Base-by-base conservation (phyloP, 2,329 filamentous ascomycete species). In the Orbilia javanica region DNA sequence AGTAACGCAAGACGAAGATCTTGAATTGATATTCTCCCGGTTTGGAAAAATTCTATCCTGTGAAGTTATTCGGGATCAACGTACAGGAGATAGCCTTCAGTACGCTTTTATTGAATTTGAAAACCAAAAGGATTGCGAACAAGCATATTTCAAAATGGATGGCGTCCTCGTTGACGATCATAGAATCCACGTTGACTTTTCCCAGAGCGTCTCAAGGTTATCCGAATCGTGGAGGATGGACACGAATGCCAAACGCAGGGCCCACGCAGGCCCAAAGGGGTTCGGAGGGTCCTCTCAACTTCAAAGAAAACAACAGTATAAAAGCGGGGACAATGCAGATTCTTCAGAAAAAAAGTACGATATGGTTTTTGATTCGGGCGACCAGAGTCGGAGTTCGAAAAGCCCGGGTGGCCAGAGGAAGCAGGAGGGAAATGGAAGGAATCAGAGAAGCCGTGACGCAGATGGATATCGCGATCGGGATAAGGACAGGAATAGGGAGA, bases 61-160 rank as follows among this genome's bases (percentile, higher is more conserved):
- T 83, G 96, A 99, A 85, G 93, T 99, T 36, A 97, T 99, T 79
- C 89, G 95, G 60, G 96, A 99, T 84, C 93, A 92, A 83, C 93
- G 93, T 82, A 97, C 95, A 0, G 94, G 94, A 3, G 96, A 99
- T 85, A 97, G 93, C 82, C 85, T 99, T 60, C 96, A 99, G 84
- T 99, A 99, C 83, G 94, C 96, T 0, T 99, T 99, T 81, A 96
- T 99, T 82, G 96, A 99, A 83, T 99, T 95, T 82, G 93, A 95
- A 74, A 92, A 96, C 69, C 96, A 97, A 85, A 89, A 91, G 80
- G 92, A 95, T 66, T 98, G 96, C 84, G 96, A 99, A 85, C 90
- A 93, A 65, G 96, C 96, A 1, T 99, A 97, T 83, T 96, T 96
- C 86, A 99, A 99, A 85, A 99, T 99, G 96, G 94, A 99, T 84